Percentiles rank a stretch among this genome's conserved stretches.
Evolutionary conservation across 108 stramenopile species (phyloP).

Genomic region (Cyclotella sp.): DNA sequence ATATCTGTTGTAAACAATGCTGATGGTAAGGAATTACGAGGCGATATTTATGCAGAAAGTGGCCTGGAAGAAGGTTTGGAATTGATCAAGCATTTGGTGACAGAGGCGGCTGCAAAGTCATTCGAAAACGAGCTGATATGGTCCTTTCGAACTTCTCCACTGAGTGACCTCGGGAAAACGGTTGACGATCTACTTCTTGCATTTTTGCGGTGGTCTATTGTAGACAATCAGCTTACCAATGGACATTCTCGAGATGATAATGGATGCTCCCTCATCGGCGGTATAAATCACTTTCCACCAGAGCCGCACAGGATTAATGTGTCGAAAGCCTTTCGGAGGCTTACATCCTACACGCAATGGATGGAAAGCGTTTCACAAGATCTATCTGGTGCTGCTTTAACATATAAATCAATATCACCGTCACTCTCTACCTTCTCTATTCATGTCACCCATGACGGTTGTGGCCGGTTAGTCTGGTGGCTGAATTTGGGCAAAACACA

Average conservation of each 20-base stretch:
- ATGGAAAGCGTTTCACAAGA: slow-evolving; percentile 66
- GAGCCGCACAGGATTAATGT: slow-evolving; percentile 54
- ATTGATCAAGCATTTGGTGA: slow-evolving; percentile 37
- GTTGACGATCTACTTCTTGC: slow-evolving; percentile 56
- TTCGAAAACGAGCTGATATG: slow-evolving; percentile 37
- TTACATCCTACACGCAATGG: slow-evolving; percentile 68
- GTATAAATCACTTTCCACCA: slow-evolving; percentile 32
- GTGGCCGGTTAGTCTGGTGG: slow-evolving; percentile 67
- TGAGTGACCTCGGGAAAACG: slow-evolving; percentile 48
- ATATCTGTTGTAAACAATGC: slow-evolving; percentile 45
- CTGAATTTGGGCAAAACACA: slow-evolving; percentile 63
- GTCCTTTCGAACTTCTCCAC: slow-evolving; percentile 43
- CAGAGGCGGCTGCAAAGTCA: slow-evolving; percentile 31
- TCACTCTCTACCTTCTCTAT: slow-evolving; percentile 54
- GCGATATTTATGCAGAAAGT: slow-evolving; percentile 32
- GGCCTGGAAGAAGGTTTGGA: slow-evolving; percentile 36
- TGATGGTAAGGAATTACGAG: slow-evolving; percentile 48
- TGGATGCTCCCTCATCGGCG: slow-evolving; percentile 41
- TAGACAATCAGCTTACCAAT: slow-evolving; percentile 41
- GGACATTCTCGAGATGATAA: slow-evolving; percentile 34
- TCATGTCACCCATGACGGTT: slow-evolving; percentile 50
- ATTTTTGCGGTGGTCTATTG: slow-evolving; percentile 52
- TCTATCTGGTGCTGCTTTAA: slow-evolving; percentile 54
- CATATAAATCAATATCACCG: slow-evolving; percentile 49
- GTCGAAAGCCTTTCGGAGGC: slow-evolving; percentile 70